Conservation (phyloP, 257 asterid genomes). For the Hygrophila difformis region DNA sequence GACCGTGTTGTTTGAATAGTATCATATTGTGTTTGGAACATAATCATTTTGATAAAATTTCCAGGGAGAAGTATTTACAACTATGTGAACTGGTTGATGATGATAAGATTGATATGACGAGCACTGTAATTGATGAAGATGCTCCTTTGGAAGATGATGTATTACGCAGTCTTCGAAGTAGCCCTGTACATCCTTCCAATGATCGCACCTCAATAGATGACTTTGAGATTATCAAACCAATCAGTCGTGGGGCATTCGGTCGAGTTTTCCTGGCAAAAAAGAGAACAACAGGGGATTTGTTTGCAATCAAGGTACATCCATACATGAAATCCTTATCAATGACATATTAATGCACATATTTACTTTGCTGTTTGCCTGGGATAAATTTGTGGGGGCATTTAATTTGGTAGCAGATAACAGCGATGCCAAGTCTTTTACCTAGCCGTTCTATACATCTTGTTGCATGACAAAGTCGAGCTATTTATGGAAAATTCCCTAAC, state of each 20-base stretch:
- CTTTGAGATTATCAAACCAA: constrained; percentile 95
- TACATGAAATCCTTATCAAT: too few relatives aligned
- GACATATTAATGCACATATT: too few relatives aligned
- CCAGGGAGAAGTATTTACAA: constrained; percentile 94
- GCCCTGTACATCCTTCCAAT: constrained; percentile 82
- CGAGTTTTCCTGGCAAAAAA: constrained; percentile 95
- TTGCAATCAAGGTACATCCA: constrained; percentile 99
- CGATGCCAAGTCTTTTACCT: neutral
- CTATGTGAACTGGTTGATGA: constrained; percentile 91
- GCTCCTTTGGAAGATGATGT: constrained; percentile 97
- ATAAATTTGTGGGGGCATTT: constrained; percentile 4
- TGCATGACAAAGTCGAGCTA: constrained; percentile 1
- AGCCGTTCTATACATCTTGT: neutral
- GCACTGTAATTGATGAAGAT: constrained; percentile 96
- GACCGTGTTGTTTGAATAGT: constrained; percentile 10
- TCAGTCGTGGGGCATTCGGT: constrained; percentile 99
- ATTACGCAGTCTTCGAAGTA: constrained; percentile 88
- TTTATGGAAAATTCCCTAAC: neutral
- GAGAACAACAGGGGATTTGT: constrained; percentile 91
- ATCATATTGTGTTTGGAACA: constrained; percentile 4
- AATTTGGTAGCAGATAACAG: constrained; percentile 7
- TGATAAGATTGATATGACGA: constrained; percentile 80
- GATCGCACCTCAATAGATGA: constrained; percentile 98
- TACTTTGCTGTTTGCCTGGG: neutral
- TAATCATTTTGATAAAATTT: constrained; percentile 13